A percentile compares a stretch with the other conserved stretches of the same genome.
These are phyloP conservation scores for Kazachstania psychrophila DNA, from an alignment of 805 yeast species.

Conservation along the genomic window DNA sequence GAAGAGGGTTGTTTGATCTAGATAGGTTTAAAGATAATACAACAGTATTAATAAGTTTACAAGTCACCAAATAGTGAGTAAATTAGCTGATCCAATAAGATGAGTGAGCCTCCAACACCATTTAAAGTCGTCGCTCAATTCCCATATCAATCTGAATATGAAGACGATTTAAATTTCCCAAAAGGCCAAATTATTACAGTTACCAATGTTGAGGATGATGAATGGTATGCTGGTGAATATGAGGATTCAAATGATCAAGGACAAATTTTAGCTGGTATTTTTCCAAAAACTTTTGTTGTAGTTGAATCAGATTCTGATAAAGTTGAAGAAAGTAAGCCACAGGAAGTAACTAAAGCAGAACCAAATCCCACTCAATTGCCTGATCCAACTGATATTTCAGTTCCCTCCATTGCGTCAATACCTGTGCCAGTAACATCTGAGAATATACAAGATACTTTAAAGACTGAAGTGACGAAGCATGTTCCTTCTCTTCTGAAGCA, in stretches of 20 bases:
- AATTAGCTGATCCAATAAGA: too few species aligned
- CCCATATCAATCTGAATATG: constrained; percentile 61
- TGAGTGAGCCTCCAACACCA: constrained; percentile 36
- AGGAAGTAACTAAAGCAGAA: neutral
- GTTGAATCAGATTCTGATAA: neutral
- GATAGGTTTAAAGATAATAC: too few species aligned
- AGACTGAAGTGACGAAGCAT: neutral
- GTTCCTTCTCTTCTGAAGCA: constrained; percentile 5
- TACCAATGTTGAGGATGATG: constrained; percentile 75
- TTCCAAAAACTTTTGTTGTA: constrained; percentile 76
- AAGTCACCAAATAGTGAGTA: too few species aligned
- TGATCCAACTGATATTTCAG: neutral
- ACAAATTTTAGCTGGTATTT: constrained; percentile 53
- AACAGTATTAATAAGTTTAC: too few species aligned
- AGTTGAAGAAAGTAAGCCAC: too few species aligned
- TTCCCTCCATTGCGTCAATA: constrained; percentile 1
- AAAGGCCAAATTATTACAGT: constrained; percentile 67
- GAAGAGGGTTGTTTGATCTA: too few species aligned
- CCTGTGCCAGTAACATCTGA: constrained; percentile 2
- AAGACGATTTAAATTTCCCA: constrained; percentile 71
- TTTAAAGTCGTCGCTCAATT: constrained; percentile 61
- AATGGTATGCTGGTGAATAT: constrained; percentile 77
- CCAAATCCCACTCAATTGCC: neutral
- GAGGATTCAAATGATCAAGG: constrained; percentile 36
- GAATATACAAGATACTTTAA: neutral